Evolutionary conservation across 768 basidiomycete genomes (phyloP).

Genomic region (Kwoniella mangroviensis): DNA sequence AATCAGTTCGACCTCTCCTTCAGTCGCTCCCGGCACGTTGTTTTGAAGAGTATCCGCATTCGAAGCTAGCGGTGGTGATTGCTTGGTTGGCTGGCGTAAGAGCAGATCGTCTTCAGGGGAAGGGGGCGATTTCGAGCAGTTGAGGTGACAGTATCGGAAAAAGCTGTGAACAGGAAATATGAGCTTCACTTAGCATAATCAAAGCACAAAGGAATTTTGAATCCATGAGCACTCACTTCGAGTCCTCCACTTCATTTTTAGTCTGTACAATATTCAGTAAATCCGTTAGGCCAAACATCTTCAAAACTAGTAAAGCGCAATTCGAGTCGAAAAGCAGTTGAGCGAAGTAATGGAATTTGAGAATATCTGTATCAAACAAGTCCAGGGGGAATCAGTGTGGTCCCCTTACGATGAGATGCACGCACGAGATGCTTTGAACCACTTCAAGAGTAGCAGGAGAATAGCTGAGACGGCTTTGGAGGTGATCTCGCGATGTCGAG

Average conservation of each 20-base stretch:
- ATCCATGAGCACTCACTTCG: conserved; percentile 49
- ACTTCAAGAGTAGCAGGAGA: conserved; percentile 83
- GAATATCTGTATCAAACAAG: conserved; percentile 68
- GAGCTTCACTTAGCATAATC: neutral
- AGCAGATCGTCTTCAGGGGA: conserved; percentile 70
- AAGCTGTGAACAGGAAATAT: conserved; percentile 65
- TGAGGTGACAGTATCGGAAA: conserved; percentile 87
- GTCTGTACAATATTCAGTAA: conserved; percentile 80
- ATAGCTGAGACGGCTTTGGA: conserved; percentile 97
- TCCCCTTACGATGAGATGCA: conserved; percentile 27
- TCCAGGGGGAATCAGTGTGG: neutral
- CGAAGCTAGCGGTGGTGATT: conserved; percentile 13
- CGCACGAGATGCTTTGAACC: conserved; percentile 98
- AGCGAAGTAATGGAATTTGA: conserved; percentile 99
- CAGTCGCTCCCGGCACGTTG: conserved; percentile 52
- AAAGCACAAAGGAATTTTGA: neutral
- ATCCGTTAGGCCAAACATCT: conserved; percentile 98
- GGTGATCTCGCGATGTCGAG: conserved; percentile 93
- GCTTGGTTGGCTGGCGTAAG: conserved; percentile 57
- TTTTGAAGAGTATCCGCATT: conserved; percentile 7
- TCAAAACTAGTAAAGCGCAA: conserved; percentile 86
- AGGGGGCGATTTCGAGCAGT: conserved; percentile 69
- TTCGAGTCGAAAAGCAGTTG: conserved; percentile 94
- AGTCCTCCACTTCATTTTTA: conserved; percentile 71
- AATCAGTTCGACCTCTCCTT: conserved; percentile 89